phyloP scores from a whole-genome alignment of 352 stramenopile species.

The Blastocystis sp. region DNA sequence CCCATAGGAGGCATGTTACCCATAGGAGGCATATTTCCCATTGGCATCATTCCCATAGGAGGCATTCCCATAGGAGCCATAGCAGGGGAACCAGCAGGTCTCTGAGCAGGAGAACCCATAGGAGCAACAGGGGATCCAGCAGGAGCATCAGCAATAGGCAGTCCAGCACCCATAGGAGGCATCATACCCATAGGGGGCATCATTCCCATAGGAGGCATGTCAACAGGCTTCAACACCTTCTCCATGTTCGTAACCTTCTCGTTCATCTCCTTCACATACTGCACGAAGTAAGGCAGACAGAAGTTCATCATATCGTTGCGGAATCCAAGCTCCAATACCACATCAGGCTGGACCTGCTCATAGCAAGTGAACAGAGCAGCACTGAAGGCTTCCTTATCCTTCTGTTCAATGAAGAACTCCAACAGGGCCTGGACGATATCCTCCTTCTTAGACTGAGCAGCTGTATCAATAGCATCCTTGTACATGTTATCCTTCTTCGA shows the following conservation, averaged over 20 bases:
- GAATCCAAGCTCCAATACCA: constrained; percentile 96
- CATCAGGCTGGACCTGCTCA: constrained; percentile 94
- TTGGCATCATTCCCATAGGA: constrained; percentile 64
- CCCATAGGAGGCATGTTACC: constrained; percentile 53
- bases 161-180: constrained; percentile 51
- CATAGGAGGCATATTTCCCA: constrained; percentile 56
- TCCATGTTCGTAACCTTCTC: constrained; percentile 89
- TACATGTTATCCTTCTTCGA: constrained; percentile 99
- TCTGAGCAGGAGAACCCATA: not conserved
- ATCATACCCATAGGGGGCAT: constrained; percentile 65
- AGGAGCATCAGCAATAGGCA: constrained; percentile 62
- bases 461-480: constrained; percentile 99
- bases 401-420: constrained; percentile 95
- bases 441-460: constrained; percentile 88
- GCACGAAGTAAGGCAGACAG: constrained; percentile 99
- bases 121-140: not conserved
- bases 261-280: constrained; percentile 94
- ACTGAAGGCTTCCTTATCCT: constrained; percentile 98
- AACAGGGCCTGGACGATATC: constrained; percentile 95
- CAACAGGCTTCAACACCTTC: constrained; percentile 52
- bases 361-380: constrained; percentile 94
- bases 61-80: constrained; percentile 66
- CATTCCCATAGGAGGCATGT: constrained; percentile 66
- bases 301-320: constrained; percentile 97
- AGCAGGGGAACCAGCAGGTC: not conserved